These are phyloP conservation scores for Cyberlindnera petersonii DNA, from an alignment of 805 yeast genomes.

Conservation along the genomic window DNA sequence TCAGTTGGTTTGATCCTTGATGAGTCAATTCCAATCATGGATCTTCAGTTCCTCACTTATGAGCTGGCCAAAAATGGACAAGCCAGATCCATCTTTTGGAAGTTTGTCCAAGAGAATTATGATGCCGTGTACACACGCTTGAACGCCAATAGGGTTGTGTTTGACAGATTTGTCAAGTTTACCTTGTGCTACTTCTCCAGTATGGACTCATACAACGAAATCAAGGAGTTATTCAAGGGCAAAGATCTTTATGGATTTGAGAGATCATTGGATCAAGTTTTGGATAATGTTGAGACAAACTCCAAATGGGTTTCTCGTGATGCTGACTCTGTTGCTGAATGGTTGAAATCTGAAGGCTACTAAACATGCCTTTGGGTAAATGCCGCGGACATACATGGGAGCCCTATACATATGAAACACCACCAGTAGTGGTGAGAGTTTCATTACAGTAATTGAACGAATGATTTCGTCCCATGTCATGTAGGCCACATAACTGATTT, in stretches of 20 bases:
- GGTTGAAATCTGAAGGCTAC: constrained; percentile 35
- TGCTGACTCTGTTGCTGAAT: constrained; percentile 40
- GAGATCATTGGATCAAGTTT: constrained; percentile 57
- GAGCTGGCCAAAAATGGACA: constrained; percentile 58
- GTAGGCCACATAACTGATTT: no score
- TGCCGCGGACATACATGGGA: no score
- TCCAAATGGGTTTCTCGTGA: constrained; percentile 59
- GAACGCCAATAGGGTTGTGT: constrained; percentile 76
- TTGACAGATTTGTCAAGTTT: constrained; percentile 67
- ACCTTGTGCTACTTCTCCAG: constrained; percentile 59
- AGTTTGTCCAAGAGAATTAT: constrained; percentile 71
- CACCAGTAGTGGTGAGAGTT: no score
- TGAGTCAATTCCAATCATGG: constrained; percentile 62
- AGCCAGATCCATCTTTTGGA: constrained; percentile 67
- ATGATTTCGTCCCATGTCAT: no score
- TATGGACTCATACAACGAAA: constrained; percentile 43
- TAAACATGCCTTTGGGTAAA: no score
- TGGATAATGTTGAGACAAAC: constrained; percentile 55
- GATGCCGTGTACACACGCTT: constrained; percentile 56
- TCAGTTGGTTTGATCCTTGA: constrained; percentile 51
- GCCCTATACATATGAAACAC: no score
- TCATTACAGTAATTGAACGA: no score
- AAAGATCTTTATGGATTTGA: constrained; percentile 60
- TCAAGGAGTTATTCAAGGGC: constrained; percentile 44
- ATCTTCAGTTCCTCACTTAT: constrained; percentile 67